These are phyloP conservation scores for Cutaneotrichosporon mucoides DNA, from an alignment of 1,284 basidiomycete species.

Conservation along the genomic window DNA sequence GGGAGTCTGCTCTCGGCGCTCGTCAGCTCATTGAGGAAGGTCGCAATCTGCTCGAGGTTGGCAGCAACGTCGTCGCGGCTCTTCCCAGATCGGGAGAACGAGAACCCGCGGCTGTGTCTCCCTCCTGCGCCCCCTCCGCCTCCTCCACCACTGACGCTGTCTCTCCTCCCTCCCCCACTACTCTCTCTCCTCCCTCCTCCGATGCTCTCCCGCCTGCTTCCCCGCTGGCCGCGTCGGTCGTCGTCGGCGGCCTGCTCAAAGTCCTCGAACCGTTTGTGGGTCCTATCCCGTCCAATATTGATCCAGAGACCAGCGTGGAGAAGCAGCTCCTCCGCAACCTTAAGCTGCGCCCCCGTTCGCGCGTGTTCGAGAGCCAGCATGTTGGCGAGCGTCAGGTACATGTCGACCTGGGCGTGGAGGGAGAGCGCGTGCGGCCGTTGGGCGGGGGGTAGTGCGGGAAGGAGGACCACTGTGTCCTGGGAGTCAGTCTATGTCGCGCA, in stretches of 20 bases:
- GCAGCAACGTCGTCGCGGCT: background rate
- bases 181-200: too few relatives aligned
- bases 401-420: background rate
- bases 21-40: background rate
- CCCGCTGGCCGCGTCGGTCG: too few relatives aligned
- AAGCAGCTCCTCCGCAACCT: background rate
- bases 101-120: background rate
- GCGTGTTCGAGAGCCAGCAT: background rate
- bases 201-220: too few relatives aligned
- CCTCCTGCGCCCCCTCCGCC: background rate
- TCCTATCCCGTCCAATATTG: background rate
- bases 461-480: too few relatives aligned
- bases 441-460: background rate
- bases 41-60: background rate
- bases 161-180: too few relatives aligned
- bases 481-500: too few relatives aligned
- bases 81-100: background rate
- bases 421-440: background rate
- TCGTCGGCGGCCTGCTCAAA: background rate
- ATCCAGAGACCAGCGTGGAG: background rate
- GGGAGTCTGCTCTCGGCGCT: background rate
- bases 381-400: background rate
- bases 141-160: too few relatives aligned
- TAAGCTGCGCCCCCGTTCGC: background rate
- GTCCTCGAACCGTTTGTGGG: background rate